phyloP scores from a whole-genome alignment of 2,329 filamentous ascomycete species.

The Stagonosporopsis vannaccii region DNA sequence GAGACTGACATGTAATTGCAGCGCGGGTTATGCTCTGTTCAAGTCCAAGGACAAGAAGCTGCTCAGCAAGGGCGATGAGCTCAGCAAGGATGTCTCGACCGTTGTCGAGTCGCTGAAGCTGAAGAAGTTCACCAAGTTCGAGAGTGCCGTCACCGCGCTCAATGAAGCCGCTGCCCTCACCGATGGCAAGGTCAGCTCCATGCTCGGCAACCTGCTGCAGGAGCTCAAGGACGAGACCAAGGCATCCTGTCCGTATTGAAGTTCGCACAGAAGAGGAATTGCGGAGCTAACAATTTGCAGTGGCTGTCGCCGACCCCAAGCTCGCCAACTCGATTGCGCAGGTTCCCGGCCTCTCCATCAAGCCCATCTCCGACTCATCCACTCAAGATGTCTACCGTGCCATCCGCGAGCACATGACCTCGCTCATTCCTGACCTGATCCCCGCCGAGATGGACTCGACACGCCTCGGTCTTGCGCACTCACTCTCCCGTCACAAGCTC shows the following conservation, averaged over 20 bases:
- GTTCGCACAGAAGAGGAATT: not conserved
- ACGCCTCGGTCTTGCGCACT: constrained; percentile 95
- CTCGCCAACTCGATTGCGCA: constrained; percentile 91
- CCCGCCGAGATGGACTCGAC: constrained; percentile 91
- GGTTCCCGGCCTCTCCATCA: constrained; percentile 85
- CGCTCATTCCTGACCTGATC: constrained; percentile 86
- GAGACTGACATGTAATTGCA: constrained; percentile 57
- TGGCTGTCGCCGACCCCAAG: constrained; percentile 93
- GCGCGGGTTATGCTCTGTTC: constrained; percentile 96
- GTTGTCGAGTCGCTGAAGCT: constrained; percentile 91
- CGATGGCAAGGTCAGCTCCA: constrained; percentile 92
- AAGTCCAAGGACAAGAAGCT: constrained; percentile 99
- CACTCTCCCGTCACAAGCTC: constrained; percentile 89
- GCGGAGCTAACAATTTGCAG: constrained; percentile 26
- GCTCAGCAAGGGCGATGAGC: constrained; percentile 80
- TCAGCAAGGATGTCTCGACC: constrained; percentile 81
- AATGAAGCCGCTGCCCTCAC: constrained; percentile 80
- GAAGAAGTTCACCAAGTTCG: constrained; percentile 97
- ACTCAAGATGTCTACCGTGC: constrained; percentile 92
- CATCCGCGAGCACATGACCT: constrained; percentile 88
- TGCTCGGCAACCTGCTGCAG: constrained; percentile 82
- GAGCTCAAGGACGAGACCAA: constrained; percentile 98
- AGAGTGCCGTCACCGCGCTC: constrained; percentile 87
- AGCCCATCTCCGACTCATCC: constrained; percentile 79
- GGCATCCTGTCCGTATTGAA: constrained; percentile 64